These are phyloP conservation scores for Kregervanrija pseudodelftensis DNA, from an alignment of 805 yeast genomes.

Conservation along the genomic window DNA sequence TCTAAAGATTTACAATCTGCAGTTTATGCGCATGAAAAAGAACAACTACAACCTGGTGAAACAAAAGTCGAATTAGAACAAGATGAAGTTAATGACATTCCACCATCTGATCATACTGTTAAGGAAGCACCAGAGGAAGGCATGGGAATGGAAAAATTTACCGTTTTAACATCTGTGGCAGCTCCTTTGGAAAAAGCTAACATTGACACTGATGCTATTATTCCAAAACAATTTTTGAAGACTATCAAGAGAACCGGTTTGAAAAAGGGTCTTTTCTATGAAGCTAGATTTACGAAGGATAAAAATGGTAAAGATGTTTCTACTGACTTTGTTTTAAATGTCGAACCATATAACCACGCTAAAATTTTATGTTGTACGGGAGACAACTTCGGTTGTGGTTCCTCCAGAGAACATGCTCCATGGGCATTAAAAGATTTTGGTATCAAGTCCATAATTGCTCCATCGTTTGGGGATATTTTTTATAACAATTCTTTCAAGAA, in stretches of 20 bases:
- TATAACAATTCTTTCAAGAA: constrained; percentile 96
- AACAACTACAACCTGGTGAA: constrained; percentile 48
- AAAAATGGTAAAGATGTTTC: constrained; percentile 63
- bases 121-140: constrained; percentile 29
- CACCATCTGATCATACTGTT: constrained; percentile 39
- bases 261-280: constrained; percentile 82
- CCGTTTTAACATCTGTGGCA: constrained; percentile 71
- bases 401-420: constrained; percentile 98
- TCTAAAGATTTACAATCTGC: constrained; percentile 55
- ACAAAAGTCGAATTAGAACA: constrained; percentile 38
- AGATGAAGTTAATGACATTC: constrained; percentile 59
- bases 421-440: constrained; percentile 99
- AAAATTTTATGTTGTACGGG: constrained; percentile 87
- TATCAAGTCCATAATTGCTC: constrained; percentile 91
- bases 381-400: constrained; percentile 98
- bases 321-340: constrained; percentile 90
- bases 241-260: constrained; percentile 97
- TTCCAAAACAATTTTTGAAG: constrained; percentile 96
- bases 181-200: constrained; percentile 94
- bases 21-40: constrained; percentile 62
- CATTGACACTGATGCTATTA: constrained; percentile 97
- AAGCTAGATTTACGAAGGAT: constrained; percentile 70
- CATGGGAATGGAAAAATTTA: constrained; percentile 67
- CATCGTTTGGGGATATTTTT: constrained; percentile 97
- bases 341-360: constrained; percentile 72